Base-by-base conservation (phyloP, 768 basidiomycete species). In the Russula emetica region DNA sequence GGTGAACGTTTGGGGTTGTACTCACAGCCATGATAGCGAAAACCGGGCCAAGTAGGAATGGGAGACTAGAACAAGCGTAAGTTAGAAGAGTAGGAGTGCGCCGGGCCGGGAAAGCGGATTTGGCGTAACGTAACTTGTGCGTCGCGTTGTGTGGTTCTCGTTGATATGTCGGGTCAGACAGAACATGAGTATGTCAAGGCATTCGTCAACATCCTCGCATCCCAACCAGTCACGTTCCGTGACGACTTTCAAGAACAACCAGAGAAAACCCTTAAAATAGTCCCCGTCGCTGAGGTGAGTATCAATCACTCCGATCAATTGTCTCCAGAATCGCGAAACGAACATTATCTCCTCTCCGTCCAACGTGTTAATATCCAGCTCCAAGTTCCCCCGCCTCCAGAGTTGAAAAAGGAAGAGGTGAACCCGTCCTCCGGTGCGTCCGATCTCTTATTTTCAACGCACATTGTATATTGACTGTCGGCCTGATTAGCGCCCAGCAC, bases 241-340 rank as follows among this genome's bases (percentile, higher is more conserved):
- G 84, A 92, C 74, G 86, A 91, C 74, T 92, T 89, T 74, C 87
- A 88, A 73, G 86, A 90, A 57, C 85, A 86, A 0, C 82, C 83
- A 0, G 76, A 83, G 58, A 78, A 85, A 64, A 83, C 82, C 14
- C 79, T 92, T 60, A 89, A 80, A 75, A 85, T 78, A 68, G 78
- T 92, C n/a, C 84, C 87, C 13, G 74, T 89, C 30, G 76, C 92
- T 61, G 84, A 84, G 54, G 90, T 90, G 62, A 68, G 83, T 42
- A 1, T 16, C 45, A 51, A 0, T 11, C 44, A 9, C n/a, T 22
- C n/a, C 9, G 10, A 42, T 24, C 30, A 38, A 51, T 56, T 16
- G 32, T n/a, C 26, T 30, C 74, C 47, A 56, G 75, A 36, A 5
- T 18, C 34, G 38, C 38, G 38, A 40, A 36, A 40, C 38, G 38